These are phyloP conservation scores for Suhomyces bribrorum DNA, from an alignment of 1,139 yeast species.

Conservation along the genomic window DNA sequence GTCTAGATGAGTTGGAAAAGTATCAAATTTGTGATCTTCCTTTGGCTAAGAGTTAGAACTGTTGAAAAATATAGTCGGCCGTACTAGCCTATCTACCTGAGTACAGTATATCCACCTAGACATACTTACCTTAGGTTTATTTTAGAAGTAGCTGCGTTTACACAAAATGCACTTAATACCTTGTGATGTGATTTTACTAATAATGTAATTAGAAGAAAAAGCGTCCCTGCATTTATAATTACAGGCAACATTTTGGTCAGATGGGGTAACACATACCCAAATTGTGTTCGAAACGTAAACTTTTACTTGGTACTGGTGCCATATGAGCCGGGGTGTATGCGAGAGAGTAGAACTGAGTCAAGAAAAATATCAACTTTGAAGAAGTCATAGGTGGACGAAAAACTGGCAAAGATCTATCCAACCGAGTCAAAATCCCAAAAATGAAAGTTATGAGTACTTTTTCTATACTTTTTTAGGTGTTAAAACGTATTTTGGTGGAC, in stretches of 20 bases:
- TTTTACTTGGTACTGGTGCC: conserved; percentile 28
- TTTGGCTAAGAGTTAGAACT: too few relatives aligned
- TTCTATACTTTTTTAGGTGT: conserved; percentile 23
- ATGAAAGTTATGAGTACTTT: conserved; percentile 21
- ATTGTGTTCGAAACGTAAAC: conserved; percentile 18
- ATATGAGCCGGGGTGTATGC: conserved; percentile 23
- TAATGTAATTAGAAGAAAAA: conserved; percentile 27
- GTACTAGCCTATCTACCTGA: too few relatives aligned
- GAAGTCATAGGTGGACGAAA: conserved; percentile 13
- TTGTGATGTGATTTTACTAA: conserved; percentile 26
- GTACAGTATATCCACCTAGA: too few relatives aligned
- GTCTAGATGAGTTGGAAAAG: too few relatives aligned
- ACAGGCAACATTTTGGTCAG: conserved; percentile 22
- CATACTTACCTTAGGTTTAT: too few relatives aligned
- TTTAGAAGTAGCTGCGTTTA: too few relatives aligned
- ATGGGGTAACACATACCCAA: conserved; percentile 22
- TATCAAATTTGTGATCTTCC: too few relatives aligned
- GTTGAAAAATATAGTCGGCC: too few relatives aligned
- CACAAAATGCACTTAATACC: conserved; percentile 25
- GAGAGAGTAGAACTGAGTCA: conserved; percentile 22
- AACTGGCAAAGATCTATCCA: conserved; percentile 15
- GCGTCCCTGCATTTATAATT: conserved; percentile 27
- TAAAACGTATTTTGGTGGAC: conserved; percentile 30
- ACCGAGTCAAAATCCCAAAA: conserved; percentile 20
- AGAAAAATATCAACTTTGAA: conserved; percentile 10